phyloP scores from a whole-genome alignment of 169 alveolate species.

The Plasmodium cynomolgi region DNA sequence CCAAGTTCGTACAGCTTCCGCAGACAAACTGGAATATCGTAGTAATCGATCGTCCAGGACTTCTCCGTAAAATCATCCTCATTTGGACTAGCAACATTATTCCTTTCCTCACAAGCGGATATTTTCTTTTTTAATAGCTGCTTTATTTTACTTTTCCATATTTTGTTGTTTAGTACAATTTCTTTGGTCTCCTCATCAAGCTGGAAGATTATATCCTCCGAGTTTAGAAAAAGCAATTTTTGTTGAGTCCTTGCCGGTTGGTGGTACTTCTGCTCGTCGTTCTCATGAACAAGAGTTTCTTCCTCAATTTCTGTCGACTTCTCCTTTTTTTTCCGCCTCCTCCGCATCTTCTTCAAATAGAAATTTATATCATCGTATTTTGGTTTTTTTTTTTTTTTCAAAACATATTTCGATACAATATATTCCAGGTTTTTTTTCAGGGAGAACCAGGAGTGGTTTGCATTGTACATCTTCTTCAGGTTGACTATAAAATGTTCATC shows the following conservation, averaged over 20 bases:
- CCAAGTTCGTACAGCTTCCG: conserved; percentile 20
- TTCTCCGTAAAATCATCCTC: conserved; percentile 1
- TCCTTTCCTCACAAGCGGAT: neutral
- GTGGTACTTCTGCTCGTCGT: neutral
- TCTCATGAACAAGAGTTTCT: neutral
- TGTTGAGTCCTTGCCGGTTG: neutral
- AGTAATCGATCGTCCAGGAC: neutral
- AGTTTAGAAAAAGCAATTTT: conserved; percentile 4
- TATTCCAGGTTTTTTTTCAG: conserved; percentile 41
- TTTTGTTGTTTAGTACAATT: conserved; percentile 31
- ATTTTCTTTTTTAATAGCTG: conserved; percentile 9
- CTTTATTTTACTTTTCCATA: conserved; percentile 67
- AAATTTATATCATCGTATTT: conserved; percentile 65
- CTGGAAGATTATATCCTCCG: conserved; percentile 24
- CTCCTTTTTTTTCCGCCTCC: neutral
- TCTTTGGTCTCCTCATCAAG: conserved; percentile 17
- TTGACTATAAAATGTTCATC: conserved; percentile 39
- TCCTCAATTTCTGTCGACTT: neutral
- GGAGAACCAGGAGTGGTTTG: conserved; percentile 8
- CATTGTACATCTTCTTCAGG: conserved; percentile 11
- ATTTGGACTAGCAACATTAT: neutral
- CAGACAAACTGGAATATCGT: conserved; percentile 21
- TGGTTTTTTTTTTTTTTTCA: conserved; percentile 62
- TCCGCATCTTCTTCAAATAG: conserved; percentile 43
- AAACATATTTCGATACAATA: conserved; percentile 56